Conservation (phyloP, 2,329 filamentous ascomycete genomes). For the Penicillium sp. region DNA sequence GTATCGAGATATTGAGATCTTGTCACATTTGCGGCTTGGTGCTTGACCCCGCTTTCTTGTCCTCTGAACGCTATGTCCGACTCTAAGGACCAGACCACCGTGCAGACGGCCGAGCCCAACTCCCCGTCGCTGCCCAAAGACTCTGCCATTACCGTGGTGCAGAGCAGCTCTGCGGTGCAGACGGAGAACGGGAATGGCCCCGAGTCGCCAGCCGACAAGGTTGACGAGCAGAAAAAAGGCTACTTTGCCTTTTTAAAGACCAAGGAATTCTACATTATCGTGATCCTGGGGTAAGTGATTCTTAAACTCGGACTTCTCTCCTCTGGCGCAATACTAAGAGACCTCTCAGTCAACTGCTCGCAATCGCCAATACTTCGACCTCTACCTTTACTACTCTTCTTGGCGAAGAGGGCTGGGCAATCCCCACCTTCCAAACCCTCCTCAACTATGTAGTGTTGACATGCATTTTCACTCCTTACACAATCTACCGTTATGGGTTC, state of each 20-base stretch:
- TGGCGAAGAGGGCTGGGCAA: slow-evolving; percentile 64
- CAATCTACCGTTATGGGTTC: slow-evolving; percentile 75
- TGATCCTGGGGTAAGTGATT: slow-evolving; percentile 64
- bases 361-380: slow-evolving; percentile 86
- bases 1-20: too few species aligned
- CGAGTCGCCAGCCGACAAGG: slow-evolving; percentile 34
- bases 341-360: slow-evolving; percentile 65
- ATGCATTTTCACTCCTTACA: slow-evolving; percentile 75
- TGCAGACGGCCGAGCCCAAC: slow-evolving; percentile 17
- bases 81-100: slow-evolving; percentile 23
- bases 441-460: slow-evolving; percentile 90
- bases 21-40: background rate
- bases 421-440: slow-evolving; percentile 92
- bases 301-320: background rate
- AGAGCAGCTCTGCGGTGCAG: background rate
- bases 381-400: slow-evolving; percentile 87
- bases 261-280: slow-evolving; percentile 80
- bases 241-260: slow-evolving; percentile 73
- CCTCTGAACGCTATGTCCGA: slow-evolving; percentile 26
- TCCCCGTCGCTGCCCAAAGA: slow-evolving; percentile 19
- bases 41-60: slow-evolving; percentile 15
- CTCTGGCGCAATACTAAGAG: background rate
- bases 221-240: slow-evolving; percentile 46
- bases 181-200: slow-evolving; percentile 12
- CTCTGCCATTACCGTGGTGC: slow-evolving; percentile 16